Evolutionary conservation across 2,329 filamentous ascomycete genomes (phyloP).

Genomic region (Byssothecium circinans): DNA sequence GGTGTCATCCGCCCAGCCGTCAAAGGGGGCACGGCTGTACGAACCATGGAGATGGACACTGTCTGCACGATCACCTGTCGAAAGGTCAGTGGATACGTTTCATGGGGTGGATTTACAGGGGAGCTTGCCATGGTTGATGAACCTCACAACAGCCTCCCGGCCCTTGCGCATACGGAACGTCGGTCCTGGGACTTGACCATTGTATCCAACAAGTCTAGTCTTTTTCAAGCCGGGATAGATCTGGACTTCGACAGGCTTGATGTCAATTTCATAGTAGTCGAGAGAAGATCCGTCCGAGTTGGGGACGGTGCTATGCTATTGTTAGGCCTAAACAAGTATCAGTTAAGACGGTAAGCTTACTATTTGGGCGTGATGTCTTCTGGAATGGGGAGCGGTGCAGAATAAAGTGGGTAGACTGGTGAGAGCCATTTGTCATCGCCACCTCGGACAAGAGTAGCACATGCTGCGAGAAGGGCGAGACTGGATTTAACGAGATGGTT

Average conservation of each 20-base stretch:
- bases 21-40: constrained; percentile 48
- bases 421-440: constrained; percentile 2
- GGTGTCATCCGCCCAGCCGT: constrained; percentile 58
- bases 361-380: constrained; percentile 1
- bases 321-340: not conserved
- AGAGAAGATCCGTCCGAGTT: not conserved
- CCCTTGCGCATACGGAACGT: constrained; percentile 53
- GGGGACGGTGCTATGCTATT: not conserved
- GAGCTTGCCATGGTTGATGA: constrained; percentile 50
- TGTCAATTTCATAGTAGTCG: constrained; percentile 50
- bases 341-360: not conserved
- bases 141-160: constrained; percentile 55
- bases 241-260: constrained; percentile 46
- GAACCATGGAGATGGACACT: constrained; percentile 60
- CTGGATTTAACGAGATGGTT: not conserved
- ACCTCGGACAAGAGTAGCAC: not conserved
- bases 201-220: constrained; percentile 53
- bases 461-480: not conserved
- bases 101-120: too few relatives aligned
- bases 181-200: constrained; percentile 58
- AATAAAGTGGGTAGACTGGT: constrained; percentile 3
- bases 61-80: constrained; percentile 43
- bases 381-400: not conserved
- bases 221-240: constrained; percentile 46
- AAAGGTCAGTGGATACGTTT: not conserved